These are phyloP conservation scores for Suillus brevipes DNA, from an alignment of 768 basidiomycete species.

Conservation along the genomic window DNA sequence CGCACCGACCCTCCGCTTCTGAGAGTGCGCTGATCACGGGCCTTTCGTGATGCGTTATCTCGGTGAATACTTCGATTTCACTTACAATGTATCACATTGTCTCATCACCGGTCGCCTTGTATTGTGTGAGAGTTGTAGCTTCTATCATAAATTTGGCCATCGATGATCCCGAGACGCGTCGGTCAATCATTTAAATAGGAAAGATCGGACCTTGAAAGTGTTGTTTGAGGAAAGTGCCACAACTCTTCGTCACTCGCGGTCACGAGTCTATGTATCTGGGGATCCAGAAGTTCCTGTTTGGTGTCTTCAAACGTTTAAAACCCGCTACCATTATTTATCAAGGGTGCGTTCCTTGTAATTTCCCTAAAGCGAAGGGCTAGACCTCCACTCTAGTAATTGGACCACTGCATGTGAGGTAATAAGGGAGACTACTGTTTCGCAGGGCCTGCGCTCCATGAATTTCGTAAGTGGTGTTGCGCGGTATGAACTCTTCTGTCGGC, in stretches of 20 bases:
- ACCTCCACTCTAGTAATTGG: background rate
- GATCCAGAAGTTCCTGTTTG: background rate
- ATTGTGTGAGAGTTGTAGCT: too few species aligned
- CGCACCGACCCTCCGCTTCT: background rate
- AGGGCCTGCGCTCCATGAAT: background rate
- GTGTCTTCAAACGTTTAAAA: background rate
- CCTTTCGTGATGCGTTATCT: background rate
- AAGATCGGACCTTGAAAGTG: too few species aligned
- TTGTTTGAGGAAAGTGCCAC: too few species aligned
- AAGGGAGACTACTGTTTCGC: background rate
- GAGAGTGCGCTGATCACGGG: too few species aligned
- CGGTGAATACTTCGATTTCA: background rate
- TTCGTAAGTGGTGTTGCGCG: background rate
- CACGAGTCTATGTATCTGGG: background rate
- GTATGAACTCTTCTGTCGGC: background rate
- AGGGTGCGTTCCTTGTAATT: too few species aligned
- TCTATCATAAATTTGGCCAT: too few species aligned
- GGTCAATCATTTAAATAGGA: too few species aligned
- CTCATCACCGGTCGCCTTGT: too few species aligned
- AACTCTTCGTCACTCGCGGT: too few species aligned
- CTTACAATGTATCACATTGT: background rate
- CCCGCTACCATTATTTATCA: background rate
- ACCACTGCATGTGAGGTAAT: background rate
- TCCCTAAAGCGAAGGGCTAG: too few species aligned
- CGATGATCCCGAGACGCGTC: too few species aligned